Evolutionary conservation across 2,329 filamentous ascomycete species (phyloP).

Genomic region (Sporothrix pseudoabietina): DNA sequence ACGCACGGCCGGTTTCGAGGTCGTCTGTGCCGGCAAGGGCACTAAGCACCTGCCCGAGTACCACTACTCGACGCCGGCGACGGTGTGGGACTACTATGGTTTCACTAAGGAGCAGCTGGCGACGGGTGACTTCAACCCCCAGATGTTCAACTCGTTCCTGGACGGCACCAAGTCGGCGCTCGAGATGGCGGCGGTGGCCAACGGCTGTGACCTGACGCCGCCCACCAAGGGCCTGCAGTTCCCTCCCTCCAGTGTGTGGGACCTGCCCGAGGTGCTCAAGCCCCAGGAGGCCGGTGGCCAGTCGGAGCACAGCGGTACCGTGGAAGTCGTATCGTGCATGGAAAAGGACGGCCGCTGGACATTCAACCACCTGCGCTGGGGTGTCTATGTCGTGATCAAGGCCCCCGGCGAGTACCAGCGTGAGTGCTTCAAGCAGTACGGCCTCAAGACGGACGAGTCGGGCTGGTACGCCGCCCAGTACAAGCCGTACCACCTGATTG

Average conservation of each 20-base stretch:
- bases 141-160: slow-evolving; percentile 54
- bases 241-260: slow-evolving; percentile 48
- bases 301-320: slow-evolving; percentile 46
- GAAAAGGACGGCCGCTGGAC: slow-evolving; percentile 48
- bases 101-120: slow-evolving; percentile 50
- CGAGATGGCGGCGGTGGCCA: slow-evolving; percentile 53
- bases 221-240: slow-evolving; percentile 48
- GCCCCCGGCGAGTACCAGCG: slow-evolving; percentile 46
- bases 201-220: slow-evolving; percentile 48
- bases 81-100: slow-evolving; percentile 51
- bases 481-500: slow-evolving; percentile 53
- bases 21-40: slow-evolving; percentile 50
- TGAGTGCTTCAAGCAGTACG: slow-evolving; percentile 50
- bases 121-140: slow-evolving; percentile 48
- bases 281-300: slow-evolving; percentile 48
- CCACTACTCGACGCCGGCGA: slow-evolving; percentile 51
- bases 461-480: slow-evolving; percentile 49
- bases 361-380: slow-evolving; percentile 47
- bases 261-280: slow-evolving; percentile 47
- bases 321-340: slow-evolving; percentile 51
- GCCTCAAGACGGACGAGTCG: slow-evolving; percentile 47
- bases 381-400: slow-evolving; percentile 51
- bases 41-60: slow-evolving; percentile 51
- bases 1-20: slow-evolving; percentile 48
- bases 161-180: slow-evolving; percentile 52